Percentiles rank a stretch among this genome's conserved stretches.
Conservation (phyloP, 257 asterid species). For the Fraxinus americana region DNA sequence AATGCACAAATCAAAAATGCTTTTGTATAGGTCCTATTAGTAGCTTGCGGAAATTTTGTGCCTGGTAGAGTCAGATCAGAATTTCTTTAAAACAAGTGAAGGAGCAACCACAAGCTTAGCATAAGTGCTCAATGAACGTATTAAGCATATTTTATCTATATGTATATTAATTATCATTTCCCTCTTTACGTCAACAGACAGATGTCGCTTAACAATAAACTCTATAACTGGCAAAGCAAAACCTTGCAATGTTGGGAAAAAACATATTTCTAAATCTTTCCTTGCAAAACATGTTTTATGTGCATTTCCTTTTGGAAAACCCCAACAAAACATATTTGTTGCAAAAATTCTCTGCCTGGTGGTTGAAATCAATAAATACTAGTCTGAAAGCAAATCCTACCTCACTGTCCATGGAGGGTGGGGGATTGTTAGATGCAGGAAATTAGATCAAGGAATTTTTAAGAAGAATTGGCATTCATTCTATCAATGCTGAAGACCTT, state of each 20-base stretch:
- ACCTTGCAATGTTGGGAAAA: background rate
- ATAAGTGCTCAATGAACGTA: background rate
- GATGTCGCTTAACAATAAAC: background rate
- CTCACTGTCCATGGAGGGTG: background rate
- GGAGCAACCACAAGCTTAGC: background rate
- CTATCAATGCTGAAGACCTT: background rate
- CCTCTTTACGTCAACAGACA: background rate
- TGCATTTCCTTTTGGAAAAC: background rate
- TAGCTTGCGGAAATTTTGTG: background rate
- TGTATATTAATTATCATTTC: background rate
- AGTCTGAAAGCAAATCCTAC: background rate
- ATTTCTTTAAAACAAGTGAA: background rate
- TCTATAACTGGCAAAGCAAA: background rate
- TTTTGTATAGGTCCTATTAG: background rate
- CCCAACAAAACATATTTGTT: background rate
- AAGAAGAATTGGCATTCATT: background rate
- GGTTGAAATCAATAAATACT: background rate
- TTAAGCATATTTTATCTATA: background rate
- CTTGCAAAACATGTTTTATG: background rate
- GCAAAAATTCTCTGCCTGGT: background rate
- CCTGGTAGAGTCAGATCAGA: background rate
- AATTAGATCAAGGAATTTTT: background rate
- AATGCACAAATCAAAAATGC: background rate
- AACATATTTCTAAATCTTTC: background rate
- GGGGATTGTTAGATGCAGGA: background rate